Conservation (phyloP, 2,329 filamentous ascomycete genomes). For the Gnomoniopsis smithogilvyi region DNA sequence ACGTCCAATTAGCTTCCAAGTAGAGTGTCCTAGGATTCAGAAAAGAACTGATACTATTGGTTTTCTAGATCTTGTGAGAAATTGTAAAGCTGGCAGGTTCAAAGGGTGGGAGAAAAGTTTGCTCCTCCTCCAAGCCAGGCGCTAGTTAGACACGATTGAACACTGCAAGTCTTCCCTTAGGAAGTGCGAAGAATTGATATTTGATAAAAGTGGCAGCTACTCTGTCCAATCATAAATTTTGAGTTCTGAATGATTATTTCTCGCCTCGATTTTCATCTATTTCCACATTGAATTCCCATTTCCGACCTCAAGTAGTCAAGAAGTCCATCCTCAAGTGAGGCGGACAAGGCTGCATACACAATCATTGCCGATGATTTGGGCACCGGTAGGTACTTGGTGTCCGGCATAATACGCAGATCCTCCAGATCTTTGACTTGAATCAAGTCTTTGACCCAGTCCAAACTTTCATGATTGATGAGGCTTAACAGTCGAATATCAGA, state of each 20-base stretch:
- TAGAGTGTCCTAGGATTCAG: too few species aligned
- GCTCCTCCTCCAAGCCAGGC: too few species aligned
- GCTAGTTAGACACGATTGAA: too few species aligned
- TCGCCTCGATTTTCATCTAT: not conserved
- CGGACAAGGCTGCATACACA: slow-evolving; percentile 58
- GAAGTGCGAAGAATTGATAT: too few species aligned
- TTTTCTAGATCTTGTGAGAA: too few species aligned
- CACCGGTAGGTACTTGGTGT: slow-evolving; percentile 51
- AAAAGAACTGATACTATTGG: too few species aligned
- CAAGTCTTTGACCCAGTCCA: slow-evolving; percentile 58
- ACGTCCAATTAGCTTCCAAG: too few species aligned
- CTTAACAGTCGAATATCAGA: slow-evolving; percentile 33
- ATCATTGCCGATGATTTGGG: slow-evolving; percentile 52
- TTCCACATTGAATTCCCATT: not conserved
- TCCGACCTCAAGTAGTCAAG: slow-evolving; percentile 6
- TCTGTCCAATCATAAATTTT: too few species aligned
- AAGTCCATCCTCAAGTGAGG: slow-evolving; percentile 47
- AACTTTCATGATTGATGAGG: slow-evolving; percentile 42
- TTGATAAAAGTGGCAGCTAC: too few species aligned
- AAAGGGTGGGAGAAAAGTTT: too few species aligned
- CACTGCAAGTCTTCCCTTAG: too few species aligned
- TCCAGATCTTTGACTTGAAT: slow-evolving; percentile 45
- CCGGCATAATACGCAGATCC: slow-evolving; percentile 48
- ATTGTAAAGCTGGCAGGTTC: too few species aligned
- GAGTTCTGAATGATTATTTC: not conserved